Conservation (phyloP, 331 rosid species). For the Saraca asoca region DNA sequence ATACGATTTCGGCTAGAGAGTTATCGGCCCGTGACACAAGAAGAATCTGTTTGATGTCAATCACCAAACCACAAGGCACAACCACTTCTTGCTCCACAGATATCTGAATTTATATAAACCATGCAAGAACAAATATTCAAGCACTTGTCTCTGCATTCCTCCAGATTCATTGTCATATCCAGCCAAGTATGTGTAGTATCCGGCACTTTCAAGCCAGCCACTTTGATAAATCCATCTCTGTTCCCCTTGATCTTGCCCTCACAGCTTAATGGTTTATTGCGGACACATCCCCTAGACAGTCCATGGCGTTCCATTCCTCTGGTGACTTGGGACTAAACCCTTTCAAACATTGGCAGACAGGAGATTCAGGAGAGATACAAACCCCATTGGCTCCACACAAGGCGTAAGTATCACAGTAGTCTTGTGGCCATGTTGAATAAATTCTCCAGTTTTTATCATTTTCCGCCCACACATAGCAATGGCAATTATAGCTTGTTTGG, state of each 20-base stretch:
- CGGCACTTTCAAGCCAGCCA: slow-evolving; percentile 45
- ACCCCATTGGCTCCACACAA: slow-evolving; percentile 49
- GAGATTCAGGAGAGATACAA: slow-evolving; percentile 37
- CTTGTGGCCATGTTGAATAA: slow-evolving; percentile 36
- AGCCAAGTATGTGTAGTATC: slow-evolving; percentile 38
- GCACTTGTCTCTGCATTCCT: slow-evolving; percentile 48
- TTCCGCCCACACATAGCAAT: slow-evolving; percentile 41
- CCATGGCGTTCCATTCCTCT: slow-evolving; percentile 32
- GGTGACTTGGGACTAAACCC: slow-evolving; percentile 46
- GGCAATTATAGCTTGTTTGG: not conserved
- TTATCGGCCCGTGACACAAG: no score
- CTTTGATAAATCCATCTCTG: slow-evolving; percentile 35
- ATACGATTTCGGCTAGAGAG: no score
- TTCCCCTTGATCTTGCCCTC: not conserved
- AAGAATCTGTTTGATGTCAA: slow-evolving; percentile 41
- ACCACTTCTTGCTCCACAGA: slow-evolving; percentile 51
- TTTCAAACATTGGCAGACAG: slow-evolving; percentile 48
- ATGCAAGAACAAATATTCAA: slow-evolving; percentile 56
- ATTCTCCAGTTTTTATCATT: slow-evolving; percentile 36
- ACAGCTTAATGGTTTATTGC: slow-evolving; percentile 37
- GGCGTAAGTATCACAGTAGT: slow-evolving; percentile 46
- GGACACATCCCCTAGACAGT: slow-evolving; percentile 48
- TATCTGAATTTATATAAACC: slow-evolving; percentile 54
- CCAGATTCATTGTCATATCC: slow-evolving; percentile 33
- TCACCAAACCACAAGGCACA: slow-evolving; percentile 55